phyloP scores from a whole-genome alignment of 352 stramenopile genomes.

The Globisporangium barbulae region DNA sequence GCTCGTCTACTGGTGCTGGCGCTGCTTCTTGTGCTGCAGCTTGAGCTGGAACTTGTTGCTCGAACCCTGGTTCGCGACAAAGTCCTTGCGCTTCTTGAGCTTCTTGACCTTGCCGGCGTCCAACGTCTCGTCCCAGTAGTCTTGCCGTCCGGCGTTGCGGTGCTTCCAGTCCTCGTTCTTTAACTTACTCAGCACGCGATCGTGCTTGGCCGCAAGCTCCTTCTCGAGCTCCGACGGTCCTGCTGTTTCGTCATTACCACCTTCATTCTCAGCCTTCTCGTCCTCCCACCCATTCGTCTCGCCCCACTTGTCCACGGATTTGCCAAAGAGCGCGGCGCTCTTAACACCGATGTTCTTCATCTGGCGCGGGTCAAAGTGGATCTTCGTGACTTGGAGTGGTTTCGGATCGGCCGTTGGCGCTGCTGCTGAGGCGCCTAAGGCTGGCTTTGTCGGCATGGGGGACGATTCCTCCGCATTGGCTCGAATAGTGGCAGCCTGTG shows the following conservation, averaged over 20 bases:
- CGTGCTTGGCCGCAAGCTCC: slow-evolving; percentile 50
- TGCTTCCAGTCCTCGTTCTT: slow-evolving; percentile 77
- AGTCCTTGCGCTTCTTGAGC: slow-evolving; percentile 82
- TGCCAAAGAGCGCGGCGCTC: slow-evolving; percentile 58
- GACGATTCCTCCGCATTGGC: neutral
- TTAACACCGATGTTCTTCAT: slow-evolving; percentile 62
- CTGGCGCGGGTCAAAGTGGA: slow-evolving; percentile 55
- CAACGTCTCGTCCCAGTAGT: slow-evolving; percentile 76
- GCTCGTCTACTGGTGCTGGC: slow-evolving; percentile 5
- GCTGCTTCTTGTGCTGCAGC: slow-evolving; percentile 59
- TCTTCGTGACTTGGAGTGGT: slow-evolving; percentile 18
- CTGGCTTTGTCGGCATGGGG: slow-evolving; percentile 11
- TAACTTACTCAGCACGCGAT: slow-evolving; percentile 62
- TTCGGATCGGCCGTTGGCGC: slow-evolving; percentile 2
- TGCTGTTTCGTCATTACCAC: neutral
- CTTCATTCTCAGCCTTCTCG: slow-evolving; percentile 15
- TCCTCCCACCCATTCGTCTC: slow-evolving; percentile 38
- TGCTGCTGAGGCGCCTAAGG: neutral
- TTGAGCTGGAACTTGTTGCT: slow-evolving; percentile 67
- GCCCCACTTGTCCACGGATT: slow-evolving; percentile 66
- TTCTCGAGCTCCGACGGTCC: slow-evolving; percentile 20
- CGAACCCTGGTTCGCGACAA: slow-evolving; percentile 70
- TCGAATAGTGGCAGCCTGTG: neutral
- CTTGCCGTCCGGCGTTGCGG: slow-evolving; percentile 59
- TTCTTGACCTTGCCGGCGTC: slow-evolving; percentile 79